Percentiles rank a stretch among this genome's conserved stretches.
Evolutionary conservation across 148 eudicot genomes (phyloP).

Genomic region (Rhododendron simsii): DNA sequence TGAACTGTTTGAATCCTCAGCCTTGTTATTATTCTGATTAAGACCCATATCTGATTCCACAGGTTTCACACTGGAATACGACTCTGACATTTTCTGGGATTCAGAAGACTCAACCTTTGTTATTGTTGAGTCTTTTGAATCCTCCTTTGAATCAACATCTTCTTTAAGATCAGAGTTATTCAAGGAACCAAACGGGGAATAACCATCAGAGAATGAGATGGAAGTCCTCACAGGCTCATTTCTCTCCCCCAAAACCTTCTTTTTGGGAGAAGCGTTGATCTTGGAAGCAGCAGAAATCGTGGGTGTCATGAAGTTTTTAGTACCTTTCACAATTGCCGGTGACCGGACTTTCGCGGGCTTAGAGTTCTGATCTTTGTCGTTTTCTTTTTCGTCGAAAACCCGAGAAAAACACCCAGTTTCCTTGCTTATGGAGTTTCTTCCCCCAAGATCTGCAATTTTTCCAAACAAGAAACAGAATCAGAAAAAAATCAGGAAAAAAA

Average conservation of each 20-base stretch:
- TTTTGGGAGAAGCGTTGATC: slow-evolving; percentile 74
- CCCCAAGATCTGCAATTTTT: slow-evolving; percentile 36
- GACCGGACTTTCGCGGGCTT: slow-evolving; percentile 40
- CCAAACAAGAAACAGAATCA: not conserved
- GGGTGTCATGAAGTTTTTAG: slow-evolving; percentile 83
- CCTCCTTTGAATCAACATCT: slow-evolving; percentile 19
- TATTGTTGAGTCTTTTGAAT: not conserved
- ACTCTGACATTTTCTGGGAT: slow-evolving; percentile 19
- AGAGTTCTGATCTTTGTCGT: slow-evolving; percentile 41
- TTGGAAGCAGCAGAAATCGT: slow-evolving; percentile 93
- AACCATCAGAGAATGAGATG: slow-evolving; percentile 58
- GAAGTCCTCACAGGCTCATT: slow-evolving; percentile 71
- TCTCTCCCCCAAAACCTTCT: slow-evolving; percentile 74
- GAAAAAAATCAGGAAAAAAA: not conserved
- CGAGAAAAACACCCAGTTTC: slow-evolving; percentile 22
- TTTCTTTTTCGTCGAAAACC: slow-evolving; percentile 68
- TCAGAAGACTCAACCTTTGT: slow-evolving; percentile 25
- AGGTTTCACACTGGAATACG: not conserved
- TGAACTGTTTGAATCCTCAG: not conserved
- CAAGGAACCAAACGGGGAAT: slow-evolving; percentile 40
- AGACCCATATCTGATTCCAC: not conserved
- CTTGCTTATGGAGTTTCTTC: slow-evolving; percentile 38
- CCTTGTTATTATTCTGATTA: not conserved
- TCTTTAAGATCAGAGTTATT: slow-evolving; percentile 22
- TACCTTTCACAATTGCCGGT: slow-evolving; percentile 37